These are phyloP conservation scores for Beauveria asiatica DNA, from an alignment of 2,329 filamentous ascomycete species.

Conservation along the genomic window DNA sequence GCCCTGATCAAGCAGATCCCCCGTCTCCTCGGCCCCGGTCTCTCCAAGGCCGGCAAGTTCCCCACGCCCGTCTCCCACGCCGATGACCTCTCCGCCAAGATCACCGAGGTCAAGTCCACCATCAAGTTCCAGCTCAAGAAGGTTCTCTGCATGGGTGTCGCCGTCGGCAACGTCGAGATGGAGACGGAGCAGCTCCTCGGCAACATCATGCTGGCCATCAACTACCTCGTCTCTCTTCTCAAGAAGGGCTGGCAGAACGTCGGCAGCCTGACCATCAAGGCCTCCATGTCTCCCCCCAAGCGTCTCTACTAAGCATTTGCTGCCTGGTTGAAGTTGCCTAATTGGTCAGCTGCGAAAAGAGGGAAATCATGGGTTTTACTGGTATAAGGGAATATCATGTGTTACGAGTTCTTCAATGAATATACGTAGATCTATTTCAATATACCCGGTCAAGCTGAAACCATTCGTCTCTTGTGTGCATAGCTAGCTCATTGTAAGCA, in stretches of 20 bases:
- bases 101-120: constrained; percentile 99
- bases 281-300: constrained; percentile 98
- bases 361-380: neutral
- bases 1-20: constrained; percentile 99
- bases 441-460: constrained; percentile 9
- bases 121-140: constrained; percentile 99
- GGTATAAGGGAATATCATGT: neutral
- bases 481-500: too few relatives aligned
- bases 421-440: constrained; percentile 6
- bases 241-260: constrained; percentile 99
- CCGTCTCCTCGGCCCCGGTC: constrained; percentile 97
- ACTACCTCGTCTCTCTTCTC: constrained; percentile 98
- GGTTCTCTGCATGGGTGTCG: constrained; percentile 99
- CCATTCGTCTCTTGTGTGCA: neutral
- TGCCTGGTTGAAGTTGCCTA: neutral
- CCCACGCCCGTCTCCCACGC: constrained; percentile 94
- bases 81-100: constrained; percentile 89
- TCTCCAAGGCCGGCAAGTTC: constrained; percentile 99
- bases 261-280: constrained; percentile 98
- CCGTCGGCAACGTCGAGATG: constrained; percentile 98
- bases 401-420: constrained; percentile 10
- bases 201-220: constrained; percentile 99
- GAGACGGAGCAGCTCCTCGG: constrained; percentile 87
- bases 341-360: neutral
- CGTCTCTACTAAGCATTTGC: constrained; percentile 72